Percentiles rank a stretch among this genome's conserved stretches.
These are phyloP conservation scores for Pseudogymnoascus sp. DNA, from an alignment of 2,329 filamentous ascomycete genomes.

Conservation along the genomic window DNA sequence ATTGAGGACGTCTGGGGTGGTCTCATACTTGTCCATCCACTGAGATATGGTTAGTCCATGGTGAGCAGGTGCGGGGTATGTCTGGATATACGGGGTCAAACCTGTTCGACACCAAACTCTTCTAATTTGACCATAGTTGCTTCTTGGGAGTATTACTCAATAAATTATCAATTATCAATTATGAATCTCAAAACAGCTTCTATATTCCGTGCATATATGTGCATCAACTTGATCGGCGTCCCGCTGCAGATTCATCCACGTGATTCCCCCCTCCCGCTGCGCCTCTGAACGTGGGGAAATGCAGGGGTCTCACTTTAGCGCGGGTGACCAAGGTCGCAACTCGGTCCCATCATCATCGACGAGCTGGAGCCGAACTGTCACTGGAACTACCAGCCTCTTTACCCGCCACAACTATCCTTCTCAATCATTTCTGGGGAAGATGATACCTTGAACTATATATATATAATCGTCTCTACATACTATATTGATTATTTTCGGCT, in stretches of 20 bases:
- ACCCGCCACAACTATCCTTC: not conserved
- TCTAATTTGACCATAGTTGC: conserved; percentile 33
- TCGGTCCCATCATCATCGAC: conserved; percentile 7
- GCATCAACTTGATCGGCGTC: not conserved
- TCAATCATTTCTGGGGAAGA: not conserved
- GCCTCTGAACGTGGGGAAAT: not conserved
- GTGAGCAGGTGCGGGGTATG: not conserved
- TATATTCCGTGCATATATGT: not conserved
- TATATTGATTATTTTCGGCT: not conserved
- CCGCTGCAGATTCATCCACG: not conserved
- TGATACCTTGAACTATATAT: not conserved
- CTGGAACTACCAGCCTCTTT: not conserved
- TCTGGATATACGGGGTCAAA: not conserved
- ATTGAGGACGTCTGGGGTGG: conserved; percentile 52
- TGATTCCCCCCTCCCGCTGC: not conserved
- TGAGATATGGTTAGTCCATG: conserved; percentile 24
- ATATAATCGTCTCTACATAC: not conserved
- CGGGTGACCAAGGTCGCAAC: not conserved
- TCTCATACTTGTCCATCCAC: conserved; percentile 58
- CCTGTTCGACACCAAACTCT: conserved; percentile 27
- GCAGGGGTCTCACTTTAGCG: not conserved
- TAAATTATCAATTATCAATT: not conserved
- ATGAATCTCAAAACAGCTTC: not conserved
- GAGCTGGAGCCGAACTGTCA: conserved; percentile 1
- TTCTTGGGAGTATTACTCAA: not conserved